Percentiles rank a stretch among this genome's conserved stretches.
Evolutionary conservation across 768 basidiomycete species (phyloP).

Genomic region (Mycena chlorophos): DNA sequence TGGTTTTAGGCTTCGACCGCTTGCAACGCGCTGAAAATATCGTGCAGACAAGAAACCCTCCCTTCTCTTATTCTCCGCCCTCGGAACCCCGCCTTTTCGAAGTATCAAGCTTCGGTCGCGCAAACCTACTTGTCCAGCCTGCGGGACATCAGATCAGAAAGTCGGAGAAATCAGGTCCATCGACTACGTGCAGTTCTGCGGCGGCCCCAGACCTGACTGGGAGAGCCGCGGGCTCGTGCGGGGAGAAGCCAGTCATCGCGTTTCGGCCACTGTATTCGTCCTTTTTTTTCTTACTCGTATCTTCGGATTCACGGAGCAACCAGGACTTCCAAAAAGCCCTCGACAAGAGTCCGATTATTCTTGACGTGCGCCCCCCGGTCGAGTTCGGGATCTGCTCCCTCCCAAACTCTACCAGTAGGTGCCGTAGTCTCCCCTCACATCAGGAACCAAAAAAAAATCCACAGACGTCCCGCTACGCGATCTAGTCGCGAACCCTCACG

Average conservation of each 20-base stretch:
- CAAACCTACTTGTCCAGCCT: slow-evolving; percentile 72
- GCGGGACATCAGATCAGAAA: slow-evolving; percentile 53
- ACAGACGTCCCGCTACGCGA: slow-evolving; percentile 74
- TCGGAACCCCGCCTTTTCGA: slow-evolving; percentile 72
- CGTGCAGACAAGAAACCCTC: slow-evolving; percentile 57
- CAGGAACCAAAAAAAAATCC: slow-evolving; percentile 2
- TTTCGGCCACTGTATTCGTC: slow-evolving; percentile 47
- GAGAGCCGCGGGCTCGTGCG: slow-evolving; percentile 49
- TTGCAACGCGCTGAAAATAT: neutral
- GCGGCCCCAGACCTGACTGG: slow-evolving; percentile 70
- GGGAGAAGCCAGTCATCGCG: slow-evolving; percentile 43
- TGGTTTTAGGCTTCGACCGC: slow-evolving; percentile 14
- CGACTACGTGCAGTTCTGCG: slow-evolving; percentile 89
- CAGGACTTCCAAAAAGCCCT: slow-evolving; percentile 28
- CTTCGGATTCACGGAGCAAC: neutral
- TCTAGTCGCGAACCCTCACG: slow-evolving; percentile 61
- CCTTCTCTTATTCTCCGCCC: slow-evolving; percentile 73
- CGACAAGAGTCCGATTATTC: slow-evolving; percentile 36
- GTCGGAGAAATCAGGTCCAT: slow-evolving; percentile 50
- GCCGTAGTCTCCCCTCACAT: neutral
- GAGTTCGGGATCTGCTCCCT: slow-evolving; percentile 90
- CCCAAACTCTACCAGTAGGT: slow-evolving; percentile 70
- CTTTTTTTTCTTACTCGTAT: neutral
- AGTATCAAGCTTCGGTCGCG: slow-evolving; percentile 77
- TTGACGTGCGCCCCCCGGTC: slow-evolving; percentile 78